These are phyloP conservation scores for Russula sp. DNA, from an alignment of 768 basidiomycete species.

Conservation along the genomic window DNA sequence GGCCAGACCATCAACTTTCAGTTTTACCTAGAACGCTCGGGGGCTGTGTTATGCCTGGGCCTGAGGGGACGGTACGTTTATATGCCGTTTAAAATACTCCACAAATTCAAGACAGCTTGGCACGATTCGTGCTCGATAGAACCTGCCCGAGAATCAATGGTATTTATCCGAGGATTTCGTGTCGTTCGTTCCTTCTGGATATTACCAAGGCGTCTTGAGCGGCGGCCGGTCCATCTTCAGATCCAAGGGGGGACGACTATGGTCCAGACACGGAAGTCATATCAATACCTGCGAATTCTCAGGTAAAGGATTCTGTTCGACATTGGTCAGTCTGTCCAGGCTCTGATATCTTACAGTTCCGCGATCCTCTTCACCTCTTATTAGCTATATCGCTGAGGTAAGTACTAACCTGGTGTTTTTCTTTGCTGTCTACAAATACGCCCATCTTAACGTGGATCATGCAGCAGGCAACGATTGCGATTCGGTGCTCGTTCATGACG, in stretches of 20 bases:
- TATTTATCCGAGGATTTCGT: too few relatives aligned
- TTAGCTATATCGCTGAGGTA: not conserved
- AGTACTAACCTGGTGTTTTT: not conserved
- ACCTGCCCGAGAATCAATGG: not conserved
- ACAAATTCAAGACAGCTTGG: not conserved
- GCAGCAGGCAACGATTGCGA: slow-evolving; percentile 2
- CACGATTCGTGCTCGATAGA: not conserved
- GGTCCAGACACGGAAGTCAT: not conserved
- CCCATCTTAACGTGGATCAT: not conserved
- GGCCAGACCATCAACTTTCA: not conserved
- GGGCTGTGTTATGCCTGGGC: not conserved
- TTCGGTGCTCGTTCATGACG: slow-evolving; percentile 14
- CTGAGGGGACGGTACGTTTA: not conserved
- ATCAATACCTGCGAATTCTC: not conserved
- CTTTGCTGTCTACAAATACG: not conserved
- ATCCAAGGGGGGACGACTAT: not conserved
- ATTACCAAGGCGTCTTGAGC: too few relatives aligned
- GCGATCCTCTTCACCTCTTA: not conserved
- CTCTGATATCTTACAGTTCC: not conserved
- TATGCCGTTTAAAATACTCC: not conserved
- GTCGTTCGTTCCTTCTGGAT: not conserved
- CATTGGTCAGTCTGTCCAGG: not conserved
- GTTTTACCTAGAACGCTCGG: not conserved
- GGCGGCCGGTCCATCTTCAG: too few relatives aligned
- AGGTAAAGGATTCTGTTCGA: not conserved